phyloP scores from a whole-genome alignment of 192 early-diverging fungal genomes.

The Geranomyces variabilis region DNA sequence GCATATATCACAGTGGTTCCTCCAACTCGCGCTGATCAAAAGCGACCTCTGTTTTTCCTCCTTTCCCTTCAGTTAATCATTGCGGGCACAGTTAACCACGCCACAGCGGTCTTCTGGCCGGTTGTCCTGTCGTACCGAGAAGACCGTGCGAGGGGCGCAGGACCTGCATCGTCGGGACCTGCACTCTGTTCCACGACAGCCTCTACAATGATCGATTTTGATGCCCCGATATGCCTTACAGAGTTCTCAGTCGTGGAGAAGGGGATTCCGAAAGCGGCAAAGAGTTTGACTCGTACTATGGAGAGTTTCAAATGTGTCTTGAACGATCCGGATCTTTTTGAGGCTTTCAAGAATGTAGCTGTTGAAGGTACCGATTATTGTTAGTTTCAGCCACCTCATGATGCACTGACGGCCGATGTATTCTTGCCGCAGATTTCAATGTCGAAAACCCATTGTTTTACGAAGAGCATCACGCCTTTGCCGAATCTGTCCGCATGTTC shows the following conservation, averaged over 20 bases:
- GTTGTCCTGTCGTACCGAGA: neutral
- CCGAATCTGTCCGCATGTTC: neutral
- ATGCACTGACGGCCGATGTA: neutral
- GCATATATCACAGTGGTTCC: too few species aligned
- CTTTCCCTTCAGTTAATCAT: neutral
- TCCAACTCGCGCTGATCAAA: too few species aligned
- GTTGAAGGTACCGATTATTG: neutral
- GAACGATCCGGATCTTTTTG: slow-evolving; percentile 8
- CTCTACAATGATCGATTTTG: neutral
- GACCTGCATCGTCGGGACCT: neutral
- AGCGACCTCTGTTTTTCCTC: too few species aligned
- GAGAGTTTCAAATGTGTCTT: slow-evolving; percentile 15
- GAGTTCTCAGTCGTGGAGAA: neutral
- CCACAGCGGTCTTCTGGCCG: slow-evolving; percentile 4
- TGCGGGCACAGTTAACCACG: neutral
- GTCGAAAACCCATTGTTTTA: slow-evolving; percentile 11
- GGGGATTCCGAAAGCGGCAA: neutral
- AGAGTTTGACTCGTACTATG: slow-evolving; percentile 1
- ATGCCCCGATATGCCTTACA: neutral
- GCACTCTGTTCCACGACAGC: neutral
- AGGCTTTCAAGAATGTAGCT: slow-evolving; percentile 13
- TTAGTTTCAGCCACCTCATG: neutral
- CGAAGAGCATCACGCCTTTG: slow-evolving; percentile 5
- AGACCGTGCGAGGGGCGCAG: neutral
- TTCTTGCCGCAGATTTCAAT: slow-evolving; percentile 13